phyloP scores from a whole-genome alignment of 164 flowering plant genomes.

The Aristolochia fimbriata region DNA sequence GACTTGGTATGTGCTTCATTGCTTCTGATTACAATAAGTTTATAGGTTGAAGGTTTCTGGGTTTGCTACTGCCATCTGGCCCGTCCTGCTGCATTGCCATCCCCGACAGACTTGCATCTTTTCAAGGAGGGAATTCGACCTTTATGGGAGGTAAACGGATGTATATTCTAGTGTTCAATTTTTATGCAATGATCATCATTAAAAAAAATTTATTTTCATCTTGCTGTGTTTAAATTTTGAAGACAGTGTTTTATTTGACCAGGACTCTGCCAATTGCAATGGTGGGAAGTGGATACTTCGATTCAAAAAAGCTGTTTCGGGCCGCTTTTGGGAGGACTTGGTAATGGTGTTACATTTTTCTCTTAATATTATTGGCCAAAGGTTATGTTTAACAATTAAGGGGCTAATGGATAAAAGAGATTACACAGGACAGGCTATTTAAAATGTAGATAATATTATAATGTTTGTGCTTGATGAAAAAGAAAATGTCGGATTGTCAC shows the following conservation, averaged over 20 bases:
- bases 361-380: neutral
- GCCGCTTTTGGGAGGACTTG: constrained; percentile 97
- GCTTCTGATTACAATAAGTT: neutral
- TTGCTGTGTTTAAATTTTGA: neutral
- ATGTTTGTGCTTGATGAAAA: no score
- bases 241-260: constrained; percentile 7
- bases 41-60: constrained; percentile 93
- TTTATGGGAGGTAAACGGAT: constrained; percentile 73
- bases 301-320: constrained; percentile 76
- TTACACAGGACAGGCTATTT: no score
- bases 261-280: constrained; percentile 76
- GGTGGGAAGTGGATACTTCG: constrained; percentile 98
- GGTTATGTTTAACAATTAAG: no score
- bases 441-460: no score
- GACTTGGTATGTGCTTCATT: neutral
- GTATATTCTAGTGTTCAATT: no score
- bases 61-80: constrained; percentile 90
- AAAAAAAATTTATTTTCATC: neutral
- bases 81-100: constrained; percentile 81
- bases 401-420: no score
- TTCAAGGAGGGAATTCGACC: constrained; percentile 98
- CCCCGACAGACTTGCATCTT: constrained; percentile 94
- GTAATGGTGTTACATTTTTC: constrained; percentile 23
- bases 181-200: no score
- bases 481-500: no score